phyloP scores from a whole-genome alignment of 2,329 filamentous ascomycete species.

The Dactylellina leptospora region DNA sequence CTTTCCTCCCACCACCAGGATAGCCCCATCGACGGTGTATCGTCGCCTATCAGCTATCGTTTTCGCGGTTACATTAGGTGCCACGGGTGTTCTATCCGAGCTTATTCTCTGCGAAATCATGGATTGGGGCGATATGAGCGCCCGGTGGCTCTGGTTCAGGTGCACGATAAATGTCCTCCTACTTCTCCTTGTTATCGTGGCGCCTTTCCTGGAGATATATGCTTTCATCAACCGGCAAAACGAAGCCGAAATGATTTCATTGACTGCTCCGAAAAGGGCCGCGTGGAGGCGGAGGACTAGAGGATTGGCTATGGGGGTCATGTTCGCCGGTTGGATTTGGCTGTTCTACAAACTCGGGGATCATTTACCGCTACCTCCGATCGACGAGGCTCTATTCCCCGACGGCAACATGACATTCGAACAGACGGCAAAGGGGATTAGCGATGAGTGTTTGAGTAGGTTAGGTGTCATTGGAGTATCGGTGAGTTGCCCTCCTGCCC shows the following conservation, averaged over 20 bases:
- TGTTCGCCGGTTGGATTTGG: conserved; percentile 75
- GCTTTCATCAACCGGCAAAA: conserved; percentile 66
- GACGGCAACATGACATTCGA: conserved; percentile 38
- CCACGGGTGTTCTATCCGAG: conserved; percentile 80
- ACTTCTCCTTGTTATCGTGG: conserved; percentile 75
- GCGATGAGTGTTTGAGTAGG: conserved; percentile 69
- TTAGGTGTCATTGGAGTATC: conserved; percentile 78
- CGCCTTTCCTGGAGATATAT: conserved; percentile 81
- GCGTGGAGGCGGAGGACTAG: conserved; percentile 74
- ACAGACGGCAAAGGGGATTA: conserved; percentile 59
- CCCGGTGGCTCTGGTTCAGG: conserved; percentile 73
- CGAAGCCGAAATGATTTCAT: conserved; percentile 19
- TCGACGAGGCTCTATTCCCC: conserved; percentile 58
- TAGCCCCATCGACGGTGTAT: conserved; percentile 24
- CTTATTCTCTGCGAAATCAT: conserved; percentile 85
- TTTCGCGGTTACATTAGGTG: conserved; percentile 78
- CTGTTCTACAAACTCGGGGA: conserved; percentile 79
- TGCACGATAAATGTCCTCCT: conserved; percentile 76
- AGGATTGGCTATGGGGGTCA: conserved; percentile 74
- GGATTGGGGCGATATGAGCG: conserved; percentile 74
- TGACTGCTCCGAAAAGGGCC: conserved; percentile 64
- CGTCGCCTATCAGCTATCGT: conserved; percentile 68
- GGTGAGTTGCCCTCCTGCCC: conserved; percentile 51
- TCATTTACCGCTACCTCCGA: conserved; percentile 68
- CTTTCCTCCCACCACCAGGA: background rate